phyloP scores from a whole-genome alignment of 345 rosid species.

The Lumnitzera racemosa region DNA sequence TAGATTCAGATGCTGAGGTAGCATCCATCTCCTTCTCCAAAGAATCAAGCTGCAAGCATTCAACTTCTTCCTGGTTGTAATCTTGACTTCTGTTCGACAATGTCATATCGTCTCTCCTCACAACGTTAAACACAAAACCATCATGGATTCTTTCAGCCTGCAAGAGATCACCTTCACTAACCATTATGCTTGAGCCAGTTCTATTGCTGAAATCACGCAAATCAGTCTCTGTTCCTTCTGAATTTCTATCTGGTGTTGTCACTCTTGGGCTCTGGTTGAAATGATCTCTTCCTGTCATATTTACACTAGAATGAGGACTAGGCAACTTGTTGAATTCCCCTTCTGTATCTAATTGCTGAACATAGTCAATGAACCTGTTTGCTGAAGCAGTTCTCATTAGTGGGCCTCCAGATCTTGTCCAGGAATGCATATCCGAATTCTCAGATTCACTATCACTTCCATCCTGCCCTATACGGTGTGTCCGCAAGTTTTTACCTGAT shows the following conservation, averaged over 20 bases:
- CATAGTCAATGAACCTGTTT: slow-evolving; percentile 64
- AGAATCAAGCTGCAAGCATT: slow-evolving; percentile 57
- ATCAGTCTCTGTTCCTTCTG: slow-evolving; percentile 29
- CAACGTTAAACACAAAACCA: slow-evolving; percentile 71
- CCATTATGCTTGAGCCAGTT: slow-evolving; percentile 49
- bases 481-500: slow-evolving; percentile 36
- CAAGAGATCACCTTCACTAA: slow-evolving; percentile 74
- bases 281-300: slow-evolving; percentile 32
- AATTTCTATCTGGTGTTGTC: slow-evolving; percentile 32
- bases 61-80: slow-evolving; percentile 38
- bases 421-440: slow-evolving; percentile 57
- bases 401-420: slow-evolving; percentile 98
- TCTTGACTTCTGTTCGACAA: slow-evolving; percentile 26
- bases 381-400: slow-evolving; percentile 96
- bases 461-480: slow-evolving; percentile 33
- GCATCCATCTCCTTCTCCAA: slow-evolving; percentile 55
- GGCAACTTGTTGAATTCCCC: slow-evolving; percentile 38
- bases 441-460: slow-evolving; percentile 91
- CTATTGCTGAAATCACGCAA: slow-evolving; percentile 30
- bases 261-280: slow-evolving; percentile 29
- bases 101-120: slow-evolving; percentile 53
- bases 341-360: slow-evolving; percentile 58
- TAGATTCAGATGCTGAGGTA: slow-evolving; percentile 61
- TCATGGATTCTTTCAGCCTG: slow-evolving; percentile 64
- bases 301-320: slow-evolving; percentile 33